Percentiles rank a stretch among this genome's conserved stretches.
Evolutionary conservation across 1,139 yeast species (phyloP).

Genomic region (Hansenula anomala): DNA sequence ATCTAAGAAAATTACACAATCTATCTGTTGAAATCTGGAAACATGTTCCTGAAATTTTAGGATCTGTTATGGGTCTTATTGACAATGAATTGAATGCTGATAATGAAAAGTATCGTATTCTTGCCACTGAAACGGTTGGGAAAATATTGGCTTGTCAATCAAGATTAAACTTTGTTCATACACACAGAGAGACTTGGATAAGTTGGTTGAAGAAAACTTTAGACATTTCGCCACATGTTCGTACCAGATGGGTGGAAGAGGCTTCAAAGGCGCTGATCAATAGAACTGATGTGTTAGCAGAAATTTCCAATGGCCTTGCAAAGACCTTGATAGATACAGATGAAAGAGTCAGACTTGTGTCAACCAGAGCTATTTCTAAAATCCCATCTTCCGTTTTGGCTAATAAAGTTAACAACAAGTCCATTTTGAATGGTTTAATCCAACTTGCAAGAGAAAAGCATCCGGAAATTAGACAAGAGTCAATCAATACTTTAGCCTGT

Average conservation of each 20-base stretch:
- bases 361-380: conserved; percentile 45
- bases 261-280: conserved; percentile 40
- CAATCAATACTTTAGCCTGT: conserved; percentile 51
- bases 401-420: conserved; percentile 37
- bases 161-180: conserved; percentile 52
- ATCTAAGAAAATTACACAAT: conserved; percentile 54
- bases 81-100: conserved; percentile 80
- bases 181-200: conserved; percentile 58
- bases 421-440: conserved; percentile 49
- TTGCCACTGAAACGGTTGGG: conserved; percentile 76
- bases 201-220: conserved; percentile 74
- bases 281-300: conserved; percentile 44
- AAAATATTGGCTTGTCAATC: conserved; percentile 50
- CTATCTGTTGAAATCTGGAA: conserved; percentile 71
- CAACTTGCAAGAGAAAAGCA: conserved; percentile 71
- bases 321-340: conserved; percentile 74
- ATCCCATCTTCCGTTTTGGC: conserved; percentile 39
- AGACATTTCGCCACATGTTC: conserved; percentile 61
- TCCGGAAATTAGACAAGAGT: conserved; percentile 56
- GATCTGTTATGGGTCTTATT: conserved; percentile 72
- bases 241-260: conserved; percentile 68
- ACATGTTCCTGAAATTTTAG: conserved; percentile 67
- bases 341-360: conserved; percentile 63
- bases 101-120: conserved; percentile 51
- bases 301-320: conserved; percentile 54